These are phyloP conservation scores for Nicotiana attenuata DNA, from an alignment of 257 asterid genomes.

Conservation along the genomic window DNA sequence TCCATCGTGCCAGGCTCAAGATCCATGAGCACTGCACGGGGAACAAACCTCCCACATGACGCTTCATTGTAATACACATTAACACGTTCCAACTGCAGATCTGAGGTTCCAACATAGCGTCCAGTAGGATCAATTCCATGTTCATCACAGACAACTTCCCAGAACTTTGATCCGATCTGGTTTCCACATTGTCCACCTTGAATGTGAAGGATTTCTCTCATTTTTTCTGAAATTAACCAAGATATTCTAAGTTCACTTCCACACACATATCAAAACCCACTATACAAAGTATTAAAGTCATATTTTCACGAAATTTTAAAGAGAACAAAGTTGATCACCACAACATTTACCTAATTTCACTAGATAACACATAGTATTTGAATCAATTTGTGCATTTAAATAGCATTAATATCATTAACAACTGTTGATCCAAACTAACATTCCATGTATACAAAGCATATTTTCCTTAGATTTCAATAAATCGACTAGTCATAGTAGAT, in stretches of 20 bases:
- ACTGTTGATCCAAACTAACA: not conserved
- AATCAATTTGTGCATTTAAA: not conserved
- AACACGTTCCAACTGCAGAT: slow-evolving; percentile 83
- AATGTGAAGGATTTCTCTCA: slow-evolving; percentile 93
- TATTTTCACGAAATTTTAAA: not conserved
- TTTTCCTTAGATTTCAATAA: not conserved
- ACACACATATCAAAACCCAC: not conserved
- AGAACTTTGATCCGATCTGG: slow-evolving; percentile 87
- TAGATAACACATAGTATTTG: not conserved
- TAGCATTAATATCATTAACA: slow-evolving; percentile 1
- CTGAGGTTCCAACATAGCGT: slow-evolving; percentile 74
- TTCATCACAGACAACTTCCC: slow-evolving; percentile 92
- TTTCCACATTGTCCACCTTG: slow-evolving; percentile 93
- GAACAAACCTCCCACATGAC: slow-evolving; percentile 86
- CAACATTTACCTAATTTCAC: not conserved
- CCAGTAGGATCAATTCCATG: slow-evolving; percentile 89
- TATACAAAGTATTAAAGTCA: not conserved
- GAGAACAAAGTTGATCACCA: not conserved
- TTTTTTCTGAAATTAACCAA: slow-evolving; percentile 32
- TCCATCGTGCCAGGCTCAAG: slow-evolving; percentile 97
- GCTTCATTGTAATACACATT: slow-evolving; percentile 88
- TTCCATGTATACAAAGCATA: not conserved
- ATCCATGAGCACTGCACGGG: slow-evolving; percentile 95
- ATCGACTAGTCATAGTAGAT: not conserved
- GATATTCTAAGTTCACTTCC: not conserved